Conservation (phyloP, 2,329 filamentous ascomycete genomes). For the Mariannaea elegans region DNA sequence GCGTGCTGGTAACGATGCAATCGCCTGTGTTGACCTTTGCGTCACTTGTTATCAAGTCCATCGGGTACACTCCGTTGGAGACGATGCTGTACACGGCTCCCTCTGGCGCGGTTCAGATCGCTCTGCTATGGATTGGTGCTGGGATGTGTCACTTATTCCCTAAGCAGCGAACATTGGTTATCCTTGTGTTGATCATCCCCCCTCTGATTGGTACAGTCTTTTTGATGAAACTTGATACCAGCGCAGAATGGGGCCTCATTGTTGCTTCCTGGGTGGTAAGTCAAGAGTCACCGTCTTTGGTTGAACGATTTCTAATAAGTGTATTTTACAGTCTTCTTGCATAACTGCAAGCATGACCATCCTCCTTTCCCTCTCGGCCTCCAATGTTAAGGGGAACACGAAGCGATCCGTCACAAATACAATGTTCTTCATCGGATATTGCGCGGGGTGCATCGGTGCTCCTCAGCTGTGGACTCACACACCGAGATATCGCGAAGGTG, state of each 20-base stretch:
- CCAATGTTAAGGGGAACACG: conserved; percentile 61
- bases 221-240: conserved; percentile 51
- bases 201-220: conserved; percentile 56
- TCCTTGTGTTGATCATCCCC: conserved; percentile 50
- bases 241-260: conserved; percentile 57
- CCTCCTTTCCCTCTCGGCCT: conserved; percentile 47
- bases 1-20: conserved; percentile 25
- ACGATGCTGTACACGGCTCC: conserved; percentile 59
- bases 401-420: conserved; percentile 57
- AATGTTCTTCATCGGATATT: conserved; percentile 61
- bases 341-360: conserved; percentile 54
- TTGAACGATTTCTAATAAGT: background rate
- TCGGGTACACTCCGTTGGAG: conserved; percentile 54
- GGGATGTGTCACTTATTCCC: conserved; percentile 50
- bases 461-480: conserved; percentile 59
- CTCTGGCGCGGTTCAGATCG: conserved; percentile 57
- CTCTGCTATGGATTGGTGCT: conserved; percentile 56
- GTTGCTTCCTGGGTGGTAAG: conserved; percentile 55
- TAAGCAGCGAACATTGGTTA: conserved; percentile 49
- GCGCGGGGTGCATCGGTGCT: conserved; percentile 40
- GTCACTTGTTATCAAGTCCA: conserved; percentile 57
- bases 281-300: background rate
- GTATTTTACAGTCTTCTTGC: conserved; percentile 46
- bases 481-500: conserved; percentile 56
- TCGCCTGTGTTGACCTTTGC: conserved; percentile 49